phyloP scores from a whole-genome alignment of 176 grass and related monocot genomes.

The Thinopyrum elongatum region DNA sequence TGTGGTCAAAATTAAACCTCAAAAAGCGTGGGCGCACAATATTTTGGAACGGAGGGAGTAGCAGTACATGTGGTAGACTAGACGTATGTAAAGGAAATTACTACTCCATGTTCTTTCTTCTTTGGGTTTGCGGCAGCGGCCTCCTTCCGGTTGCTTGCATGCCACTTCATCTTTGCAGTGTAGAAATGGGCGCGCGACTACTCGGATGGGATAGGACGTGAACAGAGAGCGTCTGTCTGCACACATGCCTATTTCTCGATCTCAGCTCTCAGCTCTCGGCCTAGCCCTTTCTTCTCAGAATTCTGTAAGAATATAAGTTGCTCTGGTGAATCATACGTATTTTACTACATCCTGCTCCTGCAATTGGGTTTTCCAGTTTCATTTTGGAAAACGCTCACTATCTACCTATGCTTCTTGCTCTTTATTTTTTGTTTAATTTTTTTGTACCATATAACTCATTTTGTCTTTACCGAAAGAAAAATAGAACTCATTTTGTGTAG shows the following conservation, averaged over 20 bases:
- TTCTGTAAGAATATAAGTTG: not conserved
- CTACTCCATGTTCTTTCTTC: not conserved
- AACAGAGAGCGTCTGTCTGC: not conserved
- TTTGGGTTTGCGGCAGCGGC: not conserved
- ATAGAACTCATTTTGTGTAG: not conserved
- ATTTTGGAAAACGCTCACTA: not conserved
- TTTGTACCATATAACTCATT: not conserved
- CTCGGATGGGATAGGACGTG: conserved; percentile 30
- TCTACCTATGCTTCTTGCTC: not conserved
- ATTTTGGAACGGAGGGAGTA: too few species aligned
- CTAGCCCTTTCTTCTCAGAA: not conserved
- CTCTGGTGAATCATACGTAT: not conserved
- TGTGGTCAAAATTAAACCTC: too few species aligned
- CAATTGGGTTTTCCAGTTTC: not conserved
- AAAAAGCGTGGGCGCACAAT: too few species aligned
- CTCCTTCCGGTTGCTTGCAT: not conserved
- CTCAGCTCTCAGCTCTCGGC: not conserved
- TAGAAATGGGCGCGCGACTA: not conserved
- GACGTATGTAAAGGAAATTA: conserved; percentile 27
- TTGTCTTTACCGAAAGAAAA: too few species aligned
- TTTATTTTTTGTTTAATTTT: not conserved
- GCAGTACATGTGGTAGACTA: not conserved
- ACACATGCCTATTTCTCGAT: conserved; percentile 23
- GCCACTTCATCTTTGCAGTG: not conserved
- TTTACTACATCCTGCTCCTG: not conserved